Evolutionary conservation across 2,329 filamentous ascomycete species (phyloP).

Genomic region (Rutstroemia sp.): DNA sequence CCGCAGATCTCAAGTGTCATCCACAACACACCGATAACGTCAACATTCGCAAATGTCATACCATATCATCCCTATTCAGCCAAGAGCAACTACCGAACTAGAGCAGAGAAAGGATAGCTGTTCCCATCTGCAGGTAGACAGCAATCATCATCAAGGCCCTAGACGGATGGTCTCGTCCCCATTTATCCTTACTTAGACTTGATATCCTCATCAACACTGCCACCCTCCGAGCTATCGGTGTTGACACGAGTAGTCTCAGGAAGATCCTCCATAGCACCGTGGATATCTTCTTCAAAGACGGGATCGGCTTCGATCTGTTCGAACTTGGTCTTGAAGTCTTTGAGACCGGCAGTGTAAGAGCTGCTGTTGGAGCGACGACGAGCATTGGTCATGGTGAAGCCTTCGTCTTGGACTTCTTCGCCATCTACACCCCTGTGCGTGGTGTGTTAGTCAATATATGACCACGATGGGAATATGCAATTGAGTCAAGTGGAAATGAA

Average conservation of each 20-base stretch:
- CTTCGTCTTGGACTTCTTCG: slow-evolving; percentile 76
- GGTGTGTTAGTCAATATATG: slow-evolving; percentile 13
- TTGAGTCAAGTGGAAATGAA: background rate
- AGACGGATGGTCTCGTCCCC: background rate
- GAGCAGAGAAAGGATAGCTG: slow-evolving; percentile 16
- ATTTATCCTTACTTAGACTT: slow-evolving; percentile 32
- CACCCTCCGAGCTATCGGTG: slow-evolving; percentile 27
- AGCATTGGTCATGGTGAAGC: slow-evolving; percentile 76
- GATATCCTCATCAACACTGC: slow-evolving; percentile 32
- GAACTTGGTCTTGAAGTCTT: slow-evolving; percentile 93
- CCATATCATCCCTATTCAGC: background rate
- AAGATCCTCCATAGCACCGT: slow-evolving; percentile 46
- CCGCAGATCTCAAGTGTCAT: slow-evolving; percentile 13
- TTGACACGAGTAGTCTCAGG: slow-evolving; percentile 24
- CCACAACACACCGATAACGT: slow-evolving; percentile 15
- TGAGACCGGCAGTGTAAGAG: slow-evolving; percentile 59
- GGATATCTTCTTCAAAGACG: slow-evolving; percentile 81
- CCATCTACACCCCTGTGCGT: slow-evolving; percentile 67
- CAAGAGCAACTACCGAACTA: slow-evolving; percentile 6
- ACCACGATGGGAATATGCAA: slow-evolving; percentile 2
- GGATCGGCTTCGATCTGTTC: slow-evolving; percentile 84
- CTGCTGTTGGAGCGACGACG: slow-evolving; percentile 92
- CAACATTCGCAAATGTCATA: background rate
- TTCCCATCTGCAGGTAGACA: slow-evolving; percentile 21
- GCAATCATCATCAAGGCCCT: slow-evolving; percentile 15